Evolutionary conservation across 2,329 filamentous ascomycete species (phyloP).

Genomic region (Volutella citrinella): DNA sequence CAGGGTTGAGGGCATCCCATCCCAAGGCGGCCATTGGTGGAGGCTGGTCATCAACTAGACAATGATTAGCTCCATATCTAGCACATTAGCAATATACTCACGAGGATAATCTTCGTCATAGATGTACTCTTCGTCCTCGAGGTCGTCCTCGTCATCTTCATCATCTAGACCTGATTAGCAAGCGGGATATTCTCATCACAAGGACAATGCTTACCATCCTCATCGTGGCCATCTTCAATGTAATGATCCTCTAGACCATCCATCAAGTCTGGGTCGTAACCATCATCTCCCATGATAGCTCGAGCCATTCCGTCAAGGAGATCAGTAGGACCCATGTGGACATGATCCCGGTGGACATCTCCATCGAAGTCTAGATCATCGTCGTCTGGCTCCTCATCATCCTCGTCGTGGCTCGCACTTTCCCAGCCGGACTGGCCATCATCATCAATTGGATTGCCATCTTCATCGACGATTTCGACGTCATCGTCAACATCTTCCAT

Average conservation of each 20-base stretch:
- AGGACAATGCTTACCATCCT: slow-evolving; percentile 44
- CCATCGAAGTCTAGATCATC: slow-evolving; percentile 55
- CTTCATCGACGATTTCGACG: slow-evolving; percentile 61
- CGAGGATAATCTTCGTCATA: slow-evolving; percentile 59
- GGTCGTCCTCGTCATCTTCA: slow-evolving; percentile 66
- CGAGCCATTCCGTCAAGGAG: slow-evolving; percentile 54
- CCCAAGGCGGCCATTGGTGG: slow-evolving; percentile 48
- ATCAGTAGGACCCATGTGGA: slow-evolving; percentile 43
- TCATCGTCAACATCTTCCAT: slow-evolving; percentile 53
- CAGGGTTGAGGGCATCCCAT: slow-evolving; percentile 56
- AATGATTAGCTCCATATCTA: background rate
- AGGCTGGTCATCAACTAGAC: slow-evolving; percentile 37
- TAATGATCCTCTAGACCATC: slow-evolving; percentile 51
- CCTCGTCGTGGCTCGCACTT: slow-evolving; percentile 56
- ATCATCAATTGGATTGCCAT: slow-evolving; percentile 56
- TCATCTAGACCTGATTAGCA: slow-evolving; percentile 32
- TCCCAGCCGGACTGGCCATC: slow-evolving; percentile 62
- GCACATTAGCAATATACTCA: slow-evolving; percentile 34
- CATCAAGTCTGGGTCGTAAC: slow-evolving; percentile 52
- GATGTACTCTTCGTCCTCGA: slow-evolving; percentile 65
- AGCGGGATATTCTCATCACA: background rate
- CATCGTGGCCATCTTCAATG: slow-evolving; percentile 56
- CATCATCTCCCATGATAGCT: slow-evolving; percentile 51
- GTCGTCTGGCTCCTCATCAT: slow-evolving; percentile 50
- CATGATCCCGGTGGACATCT: slow-evolving; percentile 51